Evolutionary conservation across 2,329 filamentous ascomycete genomes (phyloP).

Genomic region (Pyricularia pennisetigena): DNA sequence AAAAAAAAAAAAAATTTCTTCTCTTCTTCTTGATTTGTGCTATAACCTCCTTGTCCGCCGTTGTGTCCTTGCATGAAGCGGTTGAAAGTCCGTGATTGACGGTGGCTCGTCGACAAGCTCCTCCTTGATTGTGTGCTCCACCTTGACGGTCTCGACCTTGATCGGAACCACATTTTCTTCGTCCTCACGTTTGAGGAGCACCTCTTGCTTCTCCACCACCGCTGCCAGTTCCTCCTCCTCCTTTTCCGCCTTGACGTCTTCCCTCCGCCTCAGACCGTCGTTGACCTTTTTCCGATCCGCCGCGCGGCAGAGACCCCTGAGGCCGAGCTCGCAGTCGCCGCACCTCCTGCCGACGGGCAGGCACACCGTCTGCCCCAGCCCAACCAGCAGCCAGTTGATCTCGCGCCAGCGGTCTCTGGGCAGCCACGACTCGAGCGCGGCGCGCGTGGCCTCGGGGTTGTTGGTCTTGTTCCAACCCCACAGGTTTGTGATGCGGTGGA

Average conservation of each 20-base stretch:
- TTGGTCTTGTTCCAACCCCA: constrained; percentile 86
- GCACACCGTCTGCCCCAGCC: constrained; percentile 80
- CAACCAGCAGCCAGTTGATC: constrained; percentile 84
- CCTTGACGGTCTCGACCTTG: constrained; percentile 6
- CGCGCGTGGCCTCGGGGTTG: constrained; percentile 72
- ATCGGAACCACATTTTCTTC: constrained; percentile 8
- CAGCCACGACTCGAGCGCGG: constrained; percentile 70
- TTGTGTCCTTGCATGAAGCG: neutral
- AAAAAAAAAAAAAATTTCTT: neutral
- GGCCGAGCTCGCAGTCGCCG: constrained; percentile 74
- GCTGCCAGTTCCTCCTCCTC: constrained; percentile 19
- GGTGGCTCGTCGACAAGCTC: constrained; percentile 9
- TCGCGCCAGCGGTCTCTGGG: constrained; percentile 81
- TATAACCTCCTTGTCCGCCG: neutral
- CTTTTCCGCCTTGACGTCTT: constrained; percentile 17
- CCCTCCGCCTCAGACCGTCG: constrained; percentile 43
- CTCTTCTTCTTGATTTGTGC: neutral
- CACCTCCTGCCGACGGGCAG: constrained; percentile 71
- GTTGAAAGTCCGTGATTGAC: constrained; percentile 2
- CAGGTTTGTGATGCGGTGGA: constrained; percentile 87
- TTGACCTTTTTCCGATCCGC: constrained; percentile 56
- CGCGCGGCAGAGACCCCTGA: constrained; percentile 64
- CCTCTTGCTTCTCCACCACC: constrained; percentile 16
- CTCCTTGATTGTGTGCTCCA: constrained; percentile 14
- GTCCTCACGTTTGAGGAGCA: constrained; percentile 14